Evolutionary conservation across 371 early-diverging fungal species (phyloP), one percentile per base, ranked within the genome.

Genomic region (Mucor racemosus): DNA sequence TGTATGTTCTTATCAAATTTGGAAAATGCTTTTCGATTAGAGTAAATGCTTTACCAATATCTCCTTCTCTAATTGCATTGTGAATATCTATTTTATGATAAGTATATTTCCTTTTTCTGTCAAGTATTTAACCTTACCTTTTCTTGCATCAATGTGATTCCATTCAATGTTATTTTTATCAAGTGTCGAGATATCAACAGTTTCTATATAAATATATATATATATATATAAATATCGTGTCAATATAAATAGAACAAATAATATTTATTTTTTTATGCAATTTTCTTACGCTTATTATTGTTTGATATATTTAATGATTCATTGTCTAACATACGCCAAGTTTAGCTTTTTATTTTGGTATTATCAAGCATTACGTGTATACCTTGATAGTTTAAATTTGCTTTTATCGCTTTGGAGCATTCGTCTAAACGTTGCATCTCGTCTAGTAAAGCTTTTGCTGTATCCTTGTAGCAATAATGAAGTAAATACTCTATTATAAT

Each of bases 21-120:
- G 80, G 76, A 14, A 80, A 80, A 57, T 74, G 71, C 10, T 61
- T 62, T 8, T 68, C 60, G n/a, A 80, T 72, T 54, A 77, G 48
- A 36, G 65, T 72, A 60, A 80, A 76, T 2, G 80, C 80, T 46
- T 35, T 14, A n/a, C 60, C 60, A 36, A 80, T 76, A 31, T 77
- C 57, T 14, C 80, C 80, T 31, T 60, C 35, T 42, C 63, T 19
- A 62, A 80, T 74, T 19, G 77, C 74, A 34, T 76, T 36, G n/a
- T 60, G 41, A 5, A 72, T 65, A 17, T 65, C 71, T 69, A 56
- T 19, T 46, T 10, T n/a, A 46, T 3, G n/a, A 17, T 46, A 46
- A 19, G 7, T 19, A 10, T 19, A 8, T 5, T 19, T 8, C 46
- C 0, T 8, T 46, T 19, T 3, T 0, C 17, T 19, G 8, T 9